Evolutionary conservation across 2,329 filamentous ascomycete genomes (phyloP).

Genomic region (Sporothrix variecibatus): DNA sequence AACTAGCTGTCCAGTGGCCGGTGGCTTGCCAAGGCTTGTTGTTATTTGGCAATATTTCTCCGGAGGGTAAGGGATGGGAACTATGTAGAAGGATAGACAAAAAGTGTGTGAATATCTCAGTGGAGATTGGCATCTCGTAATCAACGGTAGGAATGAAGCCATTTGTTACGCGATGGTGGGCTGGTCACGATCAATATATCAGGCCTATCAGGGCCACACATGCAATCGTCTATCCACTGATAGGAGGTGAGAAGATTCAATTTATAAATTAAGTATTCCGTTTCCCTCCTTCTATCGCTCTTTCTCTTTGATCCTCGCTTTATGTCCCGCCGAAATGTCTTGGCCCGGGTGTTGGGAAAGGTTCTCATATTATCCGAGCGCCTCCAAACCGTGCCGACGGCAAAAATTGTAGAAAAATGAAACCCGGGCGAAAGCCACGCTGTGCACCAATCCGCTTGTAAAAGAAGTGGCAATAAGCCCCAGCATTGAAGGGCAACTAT

Average conservation of each 20-base stretch:
- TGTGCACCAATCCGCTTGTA: background rate
- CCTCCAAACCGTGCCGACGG: background rate
- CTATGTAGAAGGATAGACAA: background rate
- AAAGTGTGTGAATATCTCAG: background rate
- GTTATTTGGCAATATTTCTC: background rate
- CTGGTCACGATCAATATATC: background rate
- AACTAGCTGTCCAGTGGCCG: background rate
- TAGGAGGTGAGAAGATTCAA: background rate
- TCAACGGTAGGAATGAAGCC: background rate
- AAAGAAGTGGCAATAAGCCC: background rate
- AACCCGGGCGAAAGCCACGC: background rate
- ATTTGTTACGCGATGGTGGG: background rate
- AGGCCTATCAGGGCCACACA: background rate
- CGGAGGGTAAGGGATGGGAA: background rate
- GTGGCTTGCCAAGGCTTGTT: slow-evolving; percentile 6
- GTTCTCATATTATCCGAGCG: background rate
- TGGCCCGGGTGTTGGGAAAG: background rate
- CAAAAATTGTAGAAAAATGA: background rate
- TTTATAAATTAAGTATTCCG: background rate
- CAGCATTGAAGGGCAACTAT: background rate
- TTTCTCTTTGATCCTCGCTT: background rate
- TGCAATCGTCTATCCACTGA: background rate
- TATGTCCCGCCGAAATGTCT: background rate
- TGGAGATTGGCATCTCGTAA: background rate
- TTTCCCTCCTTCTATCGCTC: background rate